Conservation (phyloP, 805 yeast genomes). For the Sugiyamaella boreocaroliniensis region DNA sequence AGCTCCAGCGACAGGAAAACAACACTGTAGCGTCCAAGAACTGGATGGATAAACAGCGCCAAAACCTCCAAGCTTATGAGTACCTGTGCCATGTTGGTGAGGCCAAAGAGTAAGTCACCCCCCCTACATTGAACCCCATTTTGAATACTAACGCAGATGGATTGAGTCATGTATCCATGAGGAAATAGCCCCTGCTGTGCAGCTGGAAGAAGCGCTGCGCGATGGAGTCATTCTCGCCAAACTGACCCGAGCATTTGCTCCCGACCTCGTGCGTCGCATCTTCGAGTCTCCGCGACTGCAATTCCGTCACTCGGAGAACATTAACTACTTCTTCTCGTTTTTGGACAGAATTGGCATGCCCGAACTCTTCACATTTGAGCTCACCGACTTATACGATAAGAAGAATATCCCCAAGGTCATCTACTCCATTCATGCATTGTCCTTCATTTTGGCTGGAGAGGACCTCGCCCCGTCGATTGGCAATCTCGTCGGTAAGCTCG, state of each 20-base stretch:
- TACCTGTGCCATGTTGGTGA: slow-evolving; percentile 75
- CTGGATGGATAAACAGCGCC: slow-evolving; percentile 38
- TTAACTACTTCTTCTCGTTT: slow-evolving; percentile 68
- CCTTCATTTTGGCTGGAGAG: slow-evolving; percentile 58
- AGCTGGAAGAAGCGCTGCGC: slow-evolving; percentile 59
- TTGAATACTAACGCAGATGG: slow-evolving; percentile 42
- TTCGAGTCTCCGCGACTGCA: slow-evolving; percentile 60
- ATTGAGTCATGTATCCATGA: slow-evolving; percentile 57
- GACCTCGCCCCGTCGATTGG: slow-evolving; percentile 55
- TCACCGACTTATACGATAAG: slow-evolving; percentile 87
- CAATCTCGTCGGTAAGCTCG: slow-evolving; percentile 53
- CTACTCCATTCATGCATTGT: slow-evolving; percentile 84
- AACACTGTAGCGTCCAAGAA: slow-evolving; percentile 24
- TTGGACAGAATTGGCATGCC: slow-evolving; percentile 70
- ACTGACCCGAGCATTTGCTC: slow-evolving; percentile 63
- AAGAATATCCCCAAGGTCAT: slow-evolving; percentile 91
- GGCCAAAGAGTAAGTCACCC: slow-evolving; percentile 44
- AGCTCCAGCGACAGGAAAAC: slow-evolving; percentile 28
- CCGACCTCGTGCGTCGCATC: slow-evolving; percentile 49
- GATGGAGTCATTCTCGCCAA: slow-evolving; percentile 85
- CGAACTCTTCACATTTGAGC: slow-evolving; percentile 79
- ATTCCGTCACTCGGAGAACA: slow-evolving; percentile 89
- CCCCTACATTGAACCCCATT: not conserved
- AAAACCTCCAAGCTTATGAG: slow-evolving; percentile 54
- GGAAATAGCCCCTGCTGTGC: slow-evolving; percentile 48